Conservation (phyloP, 225 moss, liverwort and hornwort genomes). For the Sphagnum tenellum region DNA sequence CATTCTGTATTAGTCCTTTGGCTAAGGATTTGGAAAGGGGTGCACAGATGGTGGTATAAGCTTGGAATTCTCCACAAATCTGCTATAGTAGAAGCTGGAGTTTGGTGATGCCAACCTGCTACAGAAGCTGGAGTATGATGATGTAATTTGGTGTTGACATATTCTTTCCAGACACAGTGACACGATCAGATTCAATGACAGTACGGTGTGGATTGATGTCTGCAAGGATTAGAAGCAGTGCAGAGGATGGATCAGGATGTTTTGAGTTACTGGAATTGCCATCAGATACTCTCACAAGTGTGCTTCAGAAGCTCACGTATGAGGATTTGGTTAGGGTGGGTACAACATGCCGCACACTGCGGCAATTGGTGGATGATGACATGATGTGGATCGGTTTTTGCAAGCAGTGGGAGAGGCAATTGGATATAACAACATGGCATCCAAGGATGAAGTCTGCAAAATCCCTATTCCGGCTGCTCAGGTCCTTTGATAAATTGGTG, state of each 20-base stretch:
- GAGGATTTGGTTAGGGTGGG: slow-evolving; percentile 13
- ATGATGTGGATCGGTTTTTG: slow-evolving; percentile 22
- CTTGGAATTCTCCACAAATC: too few species aligned
- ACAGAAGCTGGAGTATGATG: too few species aligned
- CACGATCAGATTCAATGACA: too few species aligned
- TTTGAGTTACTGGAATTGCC: slow-evolving; percentile 11
- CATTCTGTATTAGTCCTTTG: too few species aligned
- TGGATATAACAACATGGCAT: slow-evolving; percentile 22
- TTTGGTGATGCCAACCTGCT: too few species aligned
- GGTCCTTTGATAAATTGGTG: slow-evolving; percentile 11
- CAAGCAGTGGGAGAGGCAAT: slow-evolving; percentile 14
- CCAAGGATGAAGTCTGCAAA: slow-evolving; percentile 11
- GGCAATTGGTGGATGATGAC: slow-evolving; percentile 7
- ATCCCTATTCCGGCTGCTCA: slow-evolving; percentile 20
- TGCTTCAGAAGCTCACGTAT: slow-evolving; percentile 14
- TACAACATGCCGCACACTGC: slow-evolving; percentile 3
- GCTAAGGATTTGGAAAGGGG: too few species aligned
- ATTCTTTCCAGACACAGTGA: too few species aligned
- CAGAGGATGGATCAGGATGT: neutral
- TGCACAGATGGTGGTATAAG: too few species aligned
- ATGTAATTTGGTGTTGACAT: too few species aligned
- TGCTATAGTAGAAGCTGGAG: too few species aligned
- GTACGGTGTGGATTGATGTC: too few species aligned
- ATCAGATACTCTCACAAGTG: slow-evolving; percentile 9
- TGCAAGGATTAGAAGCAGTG: neutral